Evolutionary conservation across 306 rosid genomes (phyloP).

Genomic region (Castanospermum australe): DNA sequence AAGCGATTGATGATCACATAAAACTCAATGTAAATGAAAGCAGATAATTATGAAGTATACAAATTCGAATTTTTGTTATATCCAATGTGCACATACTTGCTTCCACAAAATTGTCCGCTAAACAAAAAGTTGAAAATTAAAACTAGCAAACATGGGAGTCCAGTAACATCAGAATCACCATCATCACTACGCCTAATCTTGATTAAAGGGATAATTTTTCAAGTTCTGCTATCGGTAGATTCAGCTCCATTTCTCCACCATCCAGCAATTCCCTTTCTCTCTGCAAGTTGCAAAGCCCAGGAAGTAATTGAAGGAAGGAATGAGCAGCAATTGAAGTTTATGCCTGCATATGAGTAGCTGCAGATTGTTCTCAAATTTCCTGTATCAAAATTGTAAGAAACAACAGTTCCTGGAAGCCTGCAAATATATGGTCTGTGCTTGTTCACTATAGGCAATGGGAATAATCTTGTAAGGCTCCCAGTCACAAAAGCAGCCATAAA

Average conservation of each 20-base stretch:
- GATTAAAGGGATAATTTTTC: constrained; percentile 11
- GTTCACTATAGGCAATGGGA: constrained; percentile 28
- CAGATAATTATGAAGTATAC: neutral
- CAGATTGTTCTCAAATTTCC: constrained; percentile 9
- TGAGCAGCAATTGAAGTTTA: constrained; percentile 36
- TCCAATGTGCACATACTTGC: neutral
- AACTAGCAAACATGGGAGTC: neutral
- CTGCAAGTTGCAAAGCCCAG: neutral
- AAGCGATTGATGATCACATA: neutral
- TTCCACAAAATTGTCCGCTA: neutral
- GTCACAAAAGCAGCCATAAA: neutral
- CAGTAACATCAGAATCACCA: neutral
- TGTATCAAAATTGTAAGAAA: constrained; percentile 26
- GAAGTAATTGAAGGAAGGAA: constrained; percentile 27
- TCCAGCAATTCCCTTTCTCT: neutral
- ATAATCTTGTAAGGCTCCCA: constrained; percentile 34
- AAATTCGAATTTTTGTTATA: neutral
- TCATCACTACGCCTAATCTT: neutral
- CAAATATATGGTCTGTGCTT: constrained; percentile 27
- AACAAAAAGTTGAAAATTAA: neutral
- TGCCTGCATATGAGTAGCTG: constrained; percentile 20
- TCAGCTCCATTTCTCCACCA: constrained; percentile 3
- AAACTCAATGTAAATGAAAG: neutral
- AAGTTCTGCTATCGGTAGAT: constrained; percentile 30
- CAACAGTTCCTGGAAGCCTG: constrained; percentile 39